Evolutionary conservation across 2,329 filamentous ascomycete genomes (phyloP), one percentile per base, ranked within the genome.

Genomic region (Aspergillus uvarum): DNA sequence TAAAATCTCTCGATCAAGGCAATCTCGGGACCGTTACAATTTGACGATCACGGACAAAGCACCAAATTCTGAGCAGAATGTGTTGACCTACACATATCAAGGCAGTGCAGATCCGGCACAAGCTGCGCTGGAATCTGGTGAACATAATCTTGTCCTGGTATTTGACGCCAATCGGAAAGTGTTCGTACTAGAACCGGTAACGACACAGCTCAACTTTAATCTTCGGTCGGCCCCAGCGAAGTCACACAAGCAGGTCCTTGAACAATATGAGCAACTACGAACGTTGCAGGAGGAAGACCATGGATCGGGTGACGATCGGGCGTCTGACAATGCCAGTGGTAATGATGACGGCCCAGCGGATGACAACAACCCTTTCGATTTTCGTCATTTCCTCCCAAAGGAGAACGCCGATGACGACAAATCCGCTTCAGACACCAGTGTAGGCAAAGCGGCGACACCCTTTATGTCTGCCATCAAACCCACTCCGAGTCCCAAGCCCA

Each of bases 201-300:
- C 91, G 71, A 89, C 88, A n/a, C 87, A 88, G 44, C 89, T 96
- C 76, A 88, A 91, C 70, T 93, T 96, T 88, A 97, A 96, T 74
- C 78, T 96, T 56, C 87, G 85, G 55, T 86, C 83, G 58, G 87
- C 87, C 14, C 90, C 89, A 2, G 84, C 82, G 65, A 88, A 89
- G 68, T 79, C 82, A 56, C 85, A 91, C 56, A 83, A 85, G 31
- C 85, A 83, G 68, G 80, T 96, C 47, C 82, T 85, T 51, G 83
- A 86, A 53, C 83, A 88, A 69, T 87, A 91, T 70, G 81, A 86
- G 10, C 90, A 91, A 61, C 81, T 95, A 42, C 80, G 77, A 29
- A 73, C 72, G 22, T 56, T 74, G 7, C 70, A 72, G 35, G 72
- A 72, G 32, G 73, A 77, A n/a, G 75, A 78, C 29, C 70, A 70